These are phyloP conservation scores for Pseudozyma sp. DNA, from an alignment of 1,284 basidiomycete genomes.

Conservation along the genomic window DNA sequence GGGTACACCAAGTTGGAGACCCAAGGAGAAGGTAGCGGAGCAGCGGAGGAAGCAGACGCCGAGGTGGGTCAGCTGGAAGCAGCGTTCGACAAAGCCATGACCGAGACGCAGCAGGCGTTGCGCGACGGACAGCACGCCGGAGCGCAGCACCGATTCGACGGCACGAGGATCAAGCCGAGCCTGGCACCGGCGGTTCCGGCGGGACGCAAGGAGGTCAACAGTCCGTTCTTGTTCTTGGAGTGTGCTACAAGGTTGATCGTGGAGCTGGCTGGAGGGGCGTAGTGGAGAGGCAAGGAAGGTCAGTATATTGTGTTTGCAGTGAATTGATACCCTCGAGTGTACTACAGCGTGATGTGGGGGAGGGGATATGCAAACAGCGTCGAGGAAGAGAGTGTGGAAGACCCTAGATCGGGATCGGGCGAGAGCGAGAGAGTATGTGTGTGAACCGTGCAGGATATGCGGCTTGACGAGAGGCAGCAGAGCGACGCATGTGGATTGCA, in stretches of 20 bases:
- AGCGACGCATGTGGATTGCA: no score
- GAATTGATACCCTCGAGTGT: no score
- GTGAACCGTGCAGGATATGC: no score
- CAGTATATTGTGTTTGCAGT: no score
- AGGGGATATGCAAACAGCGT: no score
- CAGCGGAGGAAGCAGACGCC: not conserved
- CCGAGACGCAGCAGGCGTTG: constrained; percentile 31
- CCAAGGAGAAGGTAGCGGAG: constrained; percentile 53
- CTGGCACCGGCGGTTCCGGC: constrained; percentile 64
- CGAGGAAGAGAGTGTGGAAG: not conserved
- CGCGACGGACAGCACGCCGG: constrained; percentile 22
- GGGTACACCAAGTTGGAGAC: constrained; percentile 77
- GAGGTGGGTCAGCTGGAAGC: constrained; percentile 34
- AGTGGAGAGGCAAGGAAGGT: not conserved
- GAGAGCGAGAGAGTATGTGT: no score
- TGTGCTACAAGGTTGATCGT: constrained; percentile 79
- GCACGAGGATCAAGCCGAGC: constrained; percentile 45
- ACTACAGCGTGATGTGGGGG: no score
- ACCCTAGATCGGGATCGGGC: not conserved
- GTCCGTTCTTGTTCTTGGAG: constrained; percentile 95
- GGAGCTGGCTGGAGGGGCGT: constrained; percentile 53
- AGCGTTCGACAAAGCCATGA: constrained; percentile 43
- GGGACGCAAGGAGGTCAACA: constrained; percentile 83
- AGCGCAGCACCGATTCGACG: constrained; percentile 30
- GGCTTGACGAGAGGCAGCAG: no score